Conservation (phyloP, 2,329 filamentous ascomycete genomes). For the Chalaropsis thielavioides region DNA sequence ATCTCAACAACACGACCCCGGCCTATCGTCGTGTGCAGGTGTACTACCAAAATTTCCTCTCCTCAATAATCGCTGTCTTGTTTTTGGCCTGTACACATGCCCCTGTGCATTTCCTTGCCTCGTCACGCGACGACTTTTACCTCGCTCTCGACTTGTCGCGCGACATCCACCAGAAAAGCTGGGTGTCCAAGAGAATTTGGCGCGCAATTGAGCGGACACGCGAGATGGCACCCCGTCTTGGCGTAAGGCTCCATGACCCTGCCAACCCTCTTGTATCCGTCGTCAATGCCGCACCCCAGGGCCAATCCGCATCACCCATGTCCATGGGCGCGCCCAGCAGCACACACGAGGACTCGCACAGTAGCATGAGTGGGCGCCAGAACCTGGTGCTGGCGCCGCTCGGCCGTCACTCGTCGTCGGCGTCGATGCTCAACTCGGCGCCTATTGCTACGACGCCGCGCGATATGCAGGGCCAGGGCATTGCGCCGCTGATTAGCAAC, state of each 20-base stretch:
- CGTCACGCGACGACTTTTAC: conserved; percentile 63
- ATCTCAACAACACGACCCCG: conserved; percentile 56
- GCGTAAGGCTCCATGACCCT: conserved; percentile 29
- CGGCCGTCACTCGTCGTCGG: not conserved
- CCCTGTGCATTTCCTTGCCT: conserved; percentile 52
- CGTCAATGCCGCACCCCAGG: not conserved
- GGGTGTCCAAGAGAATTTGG: conserved; percentile 60
- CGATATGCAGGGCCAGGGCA: conserved; percentile 17
- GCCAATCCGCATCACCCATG: not conserved
- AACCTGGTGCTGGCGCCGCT: conserved; percentile 14
- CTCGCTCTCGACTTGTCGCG: conserved; percentile 62
- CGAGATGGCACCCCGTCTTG: conserved; percentile 55
- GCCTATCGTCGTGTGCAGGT: conserved; percentile 59
- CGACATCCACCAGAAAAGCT: conserved; percentile 55
- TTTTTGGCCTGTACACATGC: conserved; percentile 66
- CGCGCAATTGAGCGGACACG: conserved; percentile 56
- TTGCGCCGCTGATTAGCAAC: conserved; percentile 12
- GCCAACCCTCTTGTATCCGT: conserved; percentile 18
- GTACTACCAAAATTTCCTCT: conserved; percentile 69
- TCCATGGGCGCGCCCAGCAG: conserved; percentile 2
- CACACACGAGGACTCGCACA: conserved; percentile 9
- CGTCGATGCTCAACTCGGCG: conserved; percentile 13
- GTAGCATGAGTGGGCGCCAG: conserved; percentile 1
- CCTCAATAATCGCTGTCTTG: conserved; percentile 58
- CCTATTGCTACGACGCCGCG: not conserved